These are phyloP conservation scores for Fusarium lateritium DNA, from an alignment of 2,329 filamentous ascomycete species.

Conservation along the genomic window DNA sequence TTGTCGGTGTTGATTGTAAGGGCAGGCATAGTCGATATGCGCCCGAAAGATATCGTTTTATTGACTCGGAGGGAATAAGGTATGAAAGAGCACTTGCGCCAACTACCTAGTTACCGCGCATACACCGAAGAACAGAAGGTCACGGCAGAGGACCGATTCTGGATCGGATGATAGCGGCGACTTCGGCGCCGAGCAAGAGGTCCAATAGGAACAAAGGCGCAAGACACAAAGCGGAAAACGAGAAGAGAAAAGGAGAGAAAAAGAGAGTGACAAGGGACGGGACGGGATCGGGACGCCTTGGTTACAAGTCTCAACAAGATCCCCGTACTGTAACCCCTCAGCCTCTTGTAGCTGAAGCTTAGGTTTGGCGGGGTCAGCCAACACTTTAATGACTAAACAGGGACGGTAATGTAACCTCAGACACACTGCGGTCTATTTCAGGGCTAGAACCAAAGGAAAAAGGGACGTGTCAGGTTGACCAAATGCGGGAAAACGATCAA, in stretches of 20 bases:
- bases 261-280: background rate
- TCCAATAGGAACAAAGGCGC: conserved; percentile 20
- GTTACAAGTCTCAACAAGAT: conserved; percentile 19
- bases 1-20: conserved; percentile 52
- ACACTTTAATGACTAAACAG: background rate
- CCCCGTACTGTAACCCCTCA: conserved; percentile 4
- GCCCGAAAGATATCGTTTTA: conserved; percentile 15
- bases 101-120: conserved; percentile 9
- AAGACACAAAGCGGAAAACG: conserved; percentile 7
- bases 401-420: conserved; percentile 13
- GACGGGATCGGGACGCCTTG: conserved; percentile 4
- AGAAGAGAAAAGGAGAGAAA: conserved; percentile 5
- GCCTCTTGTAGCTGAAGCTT: conserved; percentile 9
- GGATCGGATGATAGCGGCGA: conserved; percentile 12
- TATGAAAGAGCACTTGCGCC: conserved; percentile 11
- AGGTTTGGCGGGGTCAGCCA: conserved; percentile 19
- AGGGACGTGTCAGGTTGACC: background rate
- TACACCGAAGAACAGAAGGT: conserved; percentile 34
- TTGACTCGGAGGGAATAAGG: conserved; percentile 13
- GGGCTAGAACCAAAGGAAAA: background rate
- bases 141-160: conserved; percentile 14
- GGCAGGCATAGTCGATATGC: conserved; percentile 49
- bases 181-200: conserved; percentile 2
- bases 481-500: background rate
- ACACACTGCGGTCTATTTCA: conserved; percentile 9